Evolutionary conservation across 2,329 filamentous ascomycete genomes (phyloP).

Genomic region (Cladophialophora psammophila): DNA sequence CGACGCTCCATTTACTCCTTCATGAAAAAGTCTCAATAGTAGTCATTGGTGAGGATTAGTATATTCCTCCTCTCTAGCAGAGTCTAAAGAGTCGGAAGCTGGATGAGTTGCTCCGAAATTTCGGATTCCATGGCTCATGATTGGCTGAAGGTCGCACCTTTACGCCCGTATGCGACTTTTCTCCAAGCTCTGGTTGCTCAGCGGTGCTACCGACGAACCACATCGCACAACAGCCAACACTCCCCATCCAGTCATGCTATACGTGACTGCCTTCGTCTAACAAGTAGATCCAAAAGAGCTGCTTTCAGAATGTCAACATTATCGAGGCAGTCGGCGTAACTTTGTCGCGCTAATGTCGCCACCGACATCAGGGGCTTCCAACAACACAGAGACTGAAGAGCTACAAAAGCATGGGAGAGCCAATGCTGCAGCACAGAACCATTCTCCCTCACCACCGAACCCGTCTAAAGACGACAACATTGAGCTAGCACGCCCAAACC

Average conservation of each 20-base stretch:
- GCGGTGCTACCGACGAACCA: too few relatives aligned
- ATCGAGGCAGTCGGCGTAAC: conserved; percentile 10
- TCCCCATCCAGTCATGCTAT: background rate
- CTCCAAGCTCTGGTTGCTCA: background rate
- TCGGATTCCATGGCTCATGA: background rate
- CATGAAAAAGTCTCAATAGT: background rate
- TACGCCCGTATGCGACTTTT: conserved; percentile 2
- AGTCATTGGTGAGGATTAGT: background rate
- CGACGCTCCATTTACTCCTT: background rate
- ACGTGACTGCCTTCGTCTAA: background rate
- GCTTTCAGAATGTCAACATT: conserved; percentile 13
- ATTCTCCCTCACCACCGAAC: background rate
- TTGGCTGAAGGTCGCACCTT: background rate
- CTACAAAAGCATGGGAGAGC: background rate
- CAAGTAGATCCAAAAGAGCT: background rate
- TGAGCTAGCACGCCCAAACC: background rate
- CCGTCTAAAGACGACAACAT: background rate
- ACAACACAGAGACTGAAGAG: background rate
- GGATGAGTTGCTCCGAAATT: background rate
- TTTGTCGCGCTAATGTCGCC: background rate
- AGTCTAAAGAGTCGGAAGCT: background rate
- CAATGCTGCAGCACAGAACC: conserved; percentile 4
- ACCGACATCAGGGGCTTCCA: background rate
- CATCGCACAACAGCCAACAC: background rate
- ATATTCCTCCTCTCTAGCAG: background rate